Percentiles rank a stretch among this genome's conserved stretches.
Evolutionary conservation across 768 basidiomycete genomes (phyloP).

Genomic region (Xerocomus potaroensis): DNA sequence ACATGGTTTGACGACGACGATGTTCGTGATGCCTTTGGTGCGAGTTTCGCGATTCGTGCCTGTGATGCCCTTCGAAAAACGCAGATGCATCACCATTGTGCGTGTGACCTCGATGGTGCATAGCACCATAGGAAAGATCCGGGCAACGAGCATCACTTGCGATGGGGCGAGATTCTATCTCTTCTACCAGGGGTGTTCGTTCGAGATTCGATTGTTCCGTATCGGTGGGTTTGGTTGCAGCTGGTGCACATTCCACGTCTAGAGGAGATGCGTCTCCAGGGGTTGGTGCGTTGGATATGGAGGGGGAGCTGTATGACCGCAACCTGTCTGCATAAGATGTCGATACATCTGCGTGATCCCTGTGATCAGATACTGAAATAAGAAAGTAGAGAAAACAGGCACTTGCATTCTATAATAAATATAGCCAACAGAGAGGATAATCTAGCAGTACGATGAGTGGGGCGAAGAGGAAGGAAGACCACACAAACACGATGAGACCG

Average conservation of each 20-base stretch:
- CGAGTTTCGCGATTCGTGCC: slow-evolving; percentile 26
- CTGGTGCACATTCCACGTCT: slow-evolving; percentile 2
- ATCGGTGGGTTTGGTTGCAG: slow-evolving; percentile 2
- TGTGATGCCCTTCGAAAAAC: slow-evolving; percentile 35
- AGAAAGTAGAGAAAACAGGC: background rate
- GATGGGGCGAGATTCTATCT: background rate
- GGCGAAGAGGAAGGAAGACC: background rate
- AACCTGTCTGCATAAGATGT: slow-evolving; percentile 72
- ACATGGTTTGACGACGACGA: slow-evolving; percentile 19
- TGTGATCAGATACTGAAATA: background rate
- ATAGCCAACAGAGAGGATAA: slow-evolving; percentile 63
- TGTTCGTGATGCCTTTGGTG: slow-evolving; percentile 32
- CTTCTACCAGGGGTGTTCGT: slow-evolving; percentile 15
- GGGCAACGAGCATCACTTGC: background rate
- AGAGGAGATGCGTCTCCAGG: slow-evolving; percentile 17
- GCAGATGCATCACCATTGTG: slow-evolving; percentile 5
- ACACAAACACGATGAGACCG: slow-evolving; percentile 71
- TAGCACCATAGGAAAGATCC: slow-evolving; percentile 23
- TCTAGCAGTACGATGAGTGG: slow-evolving; percentile 32
- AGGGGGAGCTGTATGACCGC: slow-evolving; percentile 56
- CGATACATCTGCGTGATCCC: slow-evolving; percentile 54
- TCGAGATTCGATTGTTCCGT: slow-evolving; percentile 12
- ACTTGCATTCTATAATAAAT: slow-evolving; percentile 77
- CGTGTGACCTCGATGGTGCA: background rate
- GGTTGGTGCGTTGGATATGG: slow-evolving; percentile 37